These are phyloP conservation scores for Ophiostoma populinum DNA, from an alignment of 2,329 filamentous ascomycete genomes.

Conservation along the genomic window DNA sequence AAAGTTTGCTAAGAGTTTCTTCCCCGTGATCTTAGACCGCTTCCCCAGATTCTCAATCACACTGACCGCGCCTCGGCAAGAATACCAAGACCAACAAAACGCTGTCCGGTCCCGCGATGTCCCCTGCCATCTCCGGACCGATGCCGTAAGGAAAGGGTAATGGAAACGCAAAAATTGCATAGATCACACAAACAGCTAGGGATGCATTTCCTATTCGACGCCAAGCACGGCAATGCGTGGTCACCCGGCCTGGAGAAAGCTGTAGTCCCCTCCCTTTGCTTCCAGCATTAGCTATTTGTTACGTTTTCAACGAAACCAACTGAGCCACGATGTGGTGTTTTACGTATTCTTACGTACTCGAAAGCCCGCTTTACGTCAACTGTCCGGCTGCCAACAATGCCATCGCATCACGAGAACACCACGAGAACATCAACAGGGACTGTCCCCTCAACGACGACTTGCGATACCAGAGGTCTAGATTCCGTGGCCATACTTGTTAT, in stretches of 20 bases:
- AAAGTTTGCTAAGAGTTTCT: no score
- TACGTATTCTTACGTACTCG: conserved; percentile 6
- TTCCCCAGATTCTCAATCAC: no score
- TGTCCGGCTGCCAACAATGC: not conserved
- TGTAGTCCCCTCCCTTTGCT: not conserved
- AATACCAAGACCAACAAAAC: not conserved
- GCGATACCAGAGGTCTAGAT: no score
- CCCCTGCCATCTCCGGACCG: conserved; percentile 2
- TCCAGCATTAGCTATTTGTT: not conserved
- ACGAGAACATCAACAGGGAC: no score
- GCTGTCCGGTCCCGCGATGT: not conserved
- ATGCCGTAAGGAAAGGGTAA: conserved; percentile 16
- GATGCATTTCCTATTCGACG: conserved; percentile 7
- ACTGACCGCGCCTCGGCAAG: no score
- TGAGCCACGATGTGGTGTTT: no score
- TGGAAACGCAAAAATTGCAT: conserved; percentile 13
- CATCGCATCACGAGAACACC: conserved; percentile 10
- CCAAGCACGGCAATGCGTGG: conserved; percentile 11
- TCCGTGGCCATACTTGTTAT: no score
- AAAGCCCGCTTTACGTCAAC: conserved; percentile 7
- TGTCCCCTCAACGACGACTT: no score
- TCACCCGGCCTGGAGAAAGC: conserved; percentile 10
- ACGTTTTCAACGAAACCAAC: no score
- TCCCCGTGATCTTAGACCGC: no score
- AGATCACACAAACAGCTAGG: no score